These are phyloP conservation scores for Cladosporium sp. DNA, from an alignment of 2,329 filamentous ascomycete genomes.

Conservation along the genomic window DNA sequence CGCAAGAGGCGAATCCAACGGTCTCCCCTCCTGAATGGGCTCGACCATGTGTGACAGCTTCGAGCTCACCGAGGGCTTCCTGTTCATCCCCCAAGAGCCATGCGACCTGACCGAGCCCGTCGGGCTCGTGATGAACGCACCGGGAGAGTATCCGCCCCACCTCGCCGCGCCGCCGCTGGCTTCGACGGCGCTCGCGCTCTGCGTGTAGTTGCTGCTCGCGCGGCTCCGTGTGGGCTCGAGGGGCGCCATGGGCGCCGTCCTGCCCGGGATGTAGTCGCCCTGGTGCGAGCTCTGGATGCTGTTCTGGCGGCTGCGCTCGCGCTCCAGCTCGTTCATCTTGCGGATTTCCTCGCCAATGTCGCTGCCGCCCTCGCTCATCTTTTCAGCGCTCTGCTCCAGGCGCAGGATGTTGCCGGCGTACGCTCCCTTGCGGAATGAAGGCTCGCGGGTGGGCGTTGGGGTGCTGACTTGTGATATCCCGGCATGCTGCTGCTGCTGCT, in stretches of 20 bases:
- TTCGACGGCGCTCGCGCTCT: slow-evolving; percentile 56
- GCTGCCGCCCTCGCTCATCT: slow-evolving; percentile 61
- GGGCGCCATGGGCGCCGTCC: slow-evolving; percentile 1
- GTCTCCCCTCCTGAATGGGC: slow-evolving; percentile 32
- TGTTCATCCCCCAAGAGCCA: slow-evolving; percentile 38
- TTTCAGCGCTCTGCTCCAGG: slow-evolving; percentile 71
- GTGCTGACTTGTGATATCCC: slow-evolving; percentile 8
- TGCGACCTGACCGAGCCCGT: slow-evolving; percentile 54
- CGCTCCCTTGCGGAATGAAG: slow-evolving; percentile 31
- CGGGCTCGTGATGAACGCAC: slow-evolving; percentile 64
- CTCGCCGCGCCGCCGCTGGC: slow-evolving; percentile 64
- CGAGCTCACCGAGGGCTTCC: slow-evolving; percentile 38
- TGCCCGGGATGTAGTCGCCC: slow-evolving; percentile 14
- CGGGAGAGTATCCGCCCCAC: slow-evolving; percentile 66
- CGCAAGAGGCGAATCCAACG: slow-evolving; percentile 32
- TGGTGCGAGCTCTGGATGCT: slow-evolving; percentile 22
- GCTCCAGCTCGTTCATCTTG: slow-evolving; percentile 57
- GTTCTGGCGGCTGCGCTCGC: slow-evolving; percentile 23
- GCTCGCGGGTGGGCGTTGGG: slow-evolving; percentile 12
- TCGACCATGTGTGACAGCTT: slow-evolving; percentile 41
- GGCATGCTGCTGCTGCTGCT: too few species aligned
- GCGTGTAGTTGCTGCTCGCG: slow-evolving; percentile 55
- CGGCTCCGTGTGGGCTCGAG: slow-evolving; percentile 62
- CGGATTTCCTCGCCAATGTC: slow-evolving; percentile 76
- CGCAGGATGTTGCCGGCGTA: slow-evolving; percentile 66